phyloP scores from a whole-genome alignment of 768 basidiomycete genomes.

The Suillus placidus region DNA sequence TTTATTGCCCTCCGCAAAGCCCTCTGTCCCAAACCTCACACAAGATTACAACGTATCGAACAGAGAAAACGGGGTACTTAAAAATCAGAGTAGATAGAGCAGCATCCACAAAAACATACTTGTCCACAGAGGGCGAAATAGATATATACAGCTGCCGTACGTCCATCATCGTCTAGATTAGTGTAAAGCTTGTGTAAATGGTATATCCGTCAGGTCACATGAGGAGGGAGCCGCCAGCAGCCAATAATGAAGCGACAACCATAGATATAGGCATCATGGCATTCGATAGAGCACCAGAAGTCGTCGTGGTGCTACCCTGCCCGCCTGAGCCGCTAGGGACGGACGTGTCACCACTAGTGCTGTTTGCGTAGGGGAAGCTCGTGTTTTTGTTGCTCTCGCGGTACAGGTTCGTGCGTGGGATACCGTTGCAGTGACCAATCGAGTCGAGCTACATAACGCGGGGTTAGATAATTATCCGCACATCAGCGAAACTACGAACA shows the following conservation, averaged over 20 bases:
- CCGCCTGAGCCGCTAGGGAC: conserved; percentile 17
- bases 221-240: conserved; percentile 16
- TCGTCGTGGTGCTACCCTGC: conserved; percentile 4
- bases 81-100: conserved; percentile 1
- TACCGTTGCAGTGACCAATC: conserved; percentile 76
- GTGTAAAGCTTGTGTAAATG: conserved; percentile 16
- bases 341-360: conserved; percentile 22
- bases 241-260: conserved; percentile 17
- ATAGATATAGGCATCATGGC: conserved; percentile 19
- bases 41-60: not conserved
- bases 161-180: conserved; percentile 28
- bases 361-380: conserved; percentile 59
- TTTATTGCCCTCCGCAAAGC: not conserved
- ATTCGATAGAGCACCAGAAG: conserved; percentile 17
- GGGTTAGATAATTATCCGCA: conserved; percentile 1
- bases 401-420: conserved; percentile 72
- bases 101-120: conserved; percentile 17
- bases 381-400: conserved; percentile 78
- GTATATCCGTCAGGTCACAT: conserved; percentile 20
- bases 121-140: conserved; percentile 16
- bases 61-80: conserved; percentile 14
- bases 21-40: not conserved
- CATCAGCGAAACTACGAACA: conserved; percentile 39
- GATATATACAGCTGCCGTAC: conserved; percentile 24
- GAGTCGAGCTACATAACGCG: conserved; percentile 54